Evolutionary conservation across 805 yeast species (phyloP), one percentile per base, ranked within the genome.

Genomic region (Pichia exigua): DNA sequence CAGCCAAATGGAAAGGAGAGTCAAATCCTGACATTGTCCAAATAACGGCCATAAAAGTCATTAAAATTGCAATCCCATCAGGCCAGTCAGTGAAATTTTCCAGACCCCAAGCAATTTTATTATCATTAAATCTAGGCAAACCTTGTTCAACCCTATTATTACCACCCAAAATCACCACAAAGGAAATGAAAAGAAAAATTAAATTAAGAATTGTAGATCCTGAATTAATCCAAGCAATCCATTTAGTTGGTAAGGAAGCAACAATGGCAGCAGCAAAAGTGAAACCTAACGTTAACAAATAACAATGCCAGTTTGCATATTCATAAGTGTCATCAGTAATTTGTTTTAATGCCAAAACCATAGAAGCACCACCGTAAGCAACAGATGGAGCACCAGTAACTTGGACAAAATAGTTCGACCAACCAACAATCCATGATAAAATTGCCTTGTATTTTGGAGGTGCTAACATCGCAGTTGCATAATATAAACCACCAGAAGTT

Each of bases 21-120:
- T 84, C 89, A 61, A 81, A 85, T 24, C 88, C 89, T 44, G 84
- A 76, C 87, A 84, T 82, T 40, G 84, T 79, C 85, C 85, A 81
- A 52, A 79, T 77, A 39, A 76, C 82, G n/a, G 84, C 81, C 60
- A 79, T 63, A 65, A 80, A 80, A 6, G 80, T 71, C 73, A 79
- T 72, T 51, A 82, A 64, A 59, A 79, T 70, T 27, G 83, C 75
- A 47, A 81, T 70, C 50, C 87, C 87, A 47, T 72, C 71, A n/a
- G 85, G 83, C 73, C 77, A 82, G 20, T 79, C 85, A 11, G 87
- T 79, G 55, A 72, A 75, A 64, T 82, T 82, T 44, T 71, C 63
- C 50, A 79, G 71, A 11, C 70, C 67, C 86, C 86, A 82, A 2
- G 83, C 85, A 17, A 58, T 58, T 6, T 69, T 52, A 59, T 73